Percentiles rank a stretch among this genome's conserved stretches.
These are phyloP conservation scores for Candida gigantensis DNA, from an alignment of 1,139 yeast species.

Conservation along the genomic window DNA sequence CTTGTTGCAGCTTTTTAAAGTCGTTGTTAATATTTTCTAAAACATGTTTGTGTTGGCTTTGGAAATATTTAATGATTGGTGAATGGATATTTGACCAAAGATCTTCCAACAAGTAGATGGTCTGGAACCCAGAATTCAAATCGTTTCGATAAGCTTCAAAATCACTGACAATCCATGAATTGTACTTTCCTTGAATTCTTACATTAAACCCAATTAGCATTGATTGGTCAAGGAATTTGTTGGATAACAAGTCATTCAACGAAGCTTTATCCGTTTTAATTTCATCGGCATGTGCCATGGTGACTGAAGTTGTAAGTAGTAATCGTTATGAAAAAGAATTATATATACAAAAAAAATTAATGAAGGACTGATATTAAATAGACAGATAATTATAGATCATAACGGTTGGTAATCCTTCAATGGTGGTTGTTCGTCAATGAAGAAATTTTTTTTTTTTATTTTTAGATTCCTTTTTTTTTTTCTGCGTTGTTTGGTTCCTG, in stretches of 20 bases:
- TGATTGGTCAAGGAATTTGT: constrained; percentile 43
- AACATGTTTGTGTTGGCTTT: constrained; percentile 37
- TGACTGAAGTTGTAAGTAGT: background rate
- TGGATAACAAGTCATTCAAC: constrained; percentile 29
- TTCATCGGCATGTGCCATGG: constrained; percentile 20
- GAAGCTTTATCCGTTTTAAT: constrained; percentile 28
- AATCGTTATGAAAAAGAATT: background rate
- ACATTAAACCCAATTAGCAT: constrained; percentile 46
- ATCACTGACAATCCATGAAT: constrained; percentile 37
- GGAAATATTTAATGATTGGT: constrained; percentile 60
- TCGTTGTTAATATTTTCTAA: constrained; percentile 19
- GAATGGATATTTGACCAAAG: constrained; percentile 66
- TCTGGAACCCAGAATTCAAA: constrained; percentile 25
- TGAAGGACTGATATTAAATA: too few species aligned
- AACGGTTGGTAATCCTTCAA: too few species aligned
- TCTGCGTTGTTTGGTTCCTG: too few species aligned
- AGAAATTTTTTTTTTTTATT: too few species aligned
- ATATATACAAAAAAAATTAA: too few species aligned
- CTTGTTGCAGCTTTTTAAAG: constrained; percentile 16
- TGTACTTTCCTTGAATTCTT: constrained; percentile 44
- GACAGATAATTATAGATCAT: too few species aligned
- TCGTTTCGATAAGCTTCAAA: constrained; percentile 26
- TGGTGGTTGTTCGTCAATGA: too few species aligned
- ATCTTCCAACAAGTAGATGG: constrained; percentile 41
- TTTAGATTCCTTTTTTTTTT: too few species aligned